A percentile compares a stretch with the other conserved stretches of the same genome.
phyloP scores from a whole-genome alignment of 1,139 yeast species.

The Meyerozyma elateridarum region DNA sequence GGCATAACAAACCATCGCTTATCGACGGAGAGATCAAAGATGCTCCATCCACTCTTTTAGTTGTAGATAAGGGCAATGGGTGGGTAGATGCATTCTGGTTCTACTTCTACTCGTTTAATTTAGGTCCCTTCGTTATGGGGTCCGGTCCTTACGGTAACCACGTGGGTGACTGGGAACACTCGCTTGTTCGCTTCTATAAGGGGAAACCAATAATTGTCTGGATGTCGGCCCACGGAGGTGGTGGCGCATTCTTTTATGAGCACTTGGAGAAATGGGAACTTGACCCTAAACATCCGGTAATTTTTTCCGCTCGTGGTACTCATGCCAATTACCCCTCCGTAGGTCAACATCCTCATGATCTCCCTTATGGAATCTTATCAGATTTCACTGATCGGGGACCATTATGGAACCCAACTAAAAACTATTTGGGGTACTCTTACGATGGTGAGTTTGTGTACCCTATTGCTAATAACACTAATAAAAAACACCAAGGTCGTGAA shows the following conservation, averaged over 20 bases:
- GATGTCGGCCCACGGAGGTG: constrained; percentile 99
- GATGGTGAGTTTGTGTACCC: constrained; percentile 50
- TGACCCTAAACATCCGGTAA: constrained; percentile 54
- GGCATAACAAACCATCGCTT: constrained; percentile 59
- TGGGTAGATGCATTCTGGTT: constrained; percentile 96
- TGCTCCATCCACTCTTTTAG: constrained; percentile 80
- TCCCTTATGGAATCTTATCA: constrained; percentile 83
- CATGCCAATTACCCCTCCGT: constrained; percentile 96
- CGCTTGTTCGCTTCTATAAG: constrained; percentile 74
- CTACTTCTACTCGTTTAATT: constrained; percentile 87
- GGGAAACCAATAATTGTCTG: constrained; percentile 88
- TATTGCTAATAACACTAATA: constrained; percentile 37
- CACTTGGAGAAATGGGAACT: constrained; percentile 66
- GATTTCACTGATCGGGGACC: constrained; percentile 96
- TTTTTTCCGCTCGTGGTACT: constrained; percentile 91
- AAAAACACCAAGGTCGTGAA: constrained; percentile 53
- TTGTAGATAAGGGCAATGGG: constrained; percentile 89
- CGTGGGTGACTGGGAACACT: constrained; percentile 98
- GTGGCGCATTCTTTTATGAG: constrained; percentile 76
- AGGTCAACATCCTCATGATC: constrained; percentile 93
- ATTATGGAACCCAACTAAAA: constrained; percentile 86
- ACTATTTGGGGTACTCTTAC: constrained; percentile 75
- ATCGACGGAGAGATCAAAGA: constrained; percentile 64
- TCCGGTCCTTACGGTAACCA: constrained; percentile 96
- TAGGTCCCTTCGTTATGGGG: constrained; percentile 98